Evolutionary conservation across 2,329 filamentous ascomycete genomes (phyloP).

Genomic region (Peltaster fructicola): DNA sequence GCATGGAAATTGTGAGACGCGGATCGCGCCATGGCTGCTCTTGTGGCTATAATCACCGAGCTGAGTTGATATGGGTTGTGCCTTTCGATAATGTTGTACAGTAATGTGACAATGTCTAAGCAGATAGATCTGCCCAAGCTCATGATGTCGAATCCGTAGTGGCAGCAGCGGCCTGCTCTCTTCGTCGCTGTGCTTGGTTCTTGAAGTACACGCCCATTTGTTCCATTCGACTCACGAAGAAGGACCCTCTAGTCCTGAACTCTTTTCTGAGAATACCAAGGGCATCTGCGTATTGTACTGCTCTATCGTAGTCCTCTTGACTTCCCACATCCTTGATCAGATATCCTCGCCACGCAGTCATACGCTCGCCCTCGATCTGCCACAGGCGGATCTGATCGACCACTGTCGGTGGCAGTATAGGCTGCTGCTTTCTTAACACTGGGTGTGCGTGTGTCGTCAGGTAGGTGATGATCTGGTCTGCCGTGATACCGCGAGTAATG

Average conservation of each 20-base stretch:
- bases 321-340: slow-evolving; percentile 66
- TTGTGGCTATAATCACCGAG: no score
- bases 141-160: no score
- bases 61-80: no score
- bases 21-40: no score
- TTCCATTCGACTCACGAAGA: slow-evolving; percentile 84
- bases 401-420: slow-evolving; percentile 81
- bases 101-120: no score
- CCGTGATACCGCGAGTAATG: slow-evolving; percentile 78
- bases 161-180: no score
- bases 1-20: no score
- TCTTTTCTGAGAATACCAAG: slow-evolving; percentile 82
- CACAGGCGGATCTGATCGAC: slow-evolving; percentile 94
- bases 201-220: slow-evolving; percentile 64
- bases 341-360: slow-evolving; percentile 69
- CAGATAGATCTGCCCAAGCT: no score
- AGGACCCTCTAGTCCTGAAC: slow-evolving; percentile 60
- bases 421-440: slow-evolving; percentile 63
- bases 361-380: slow-evolving; percentile 93
- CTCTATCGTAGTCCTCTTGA: slow-evolving; percentile 49
- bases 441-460: slow-evolving; percentile 85
- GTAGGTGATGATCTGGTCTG: slow-evolving; percentile 89
- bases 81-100: no score
- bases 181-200: slow-evolving; percentile 33
- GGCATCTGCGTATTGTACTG: slow-evolving; percentile 64